These are phyloP conservation scores for Microdochium trichocladiopsis DNA, from an alignment of 2,329 filamentous ascomycete species.

Conservation along the genomic window DNA sequence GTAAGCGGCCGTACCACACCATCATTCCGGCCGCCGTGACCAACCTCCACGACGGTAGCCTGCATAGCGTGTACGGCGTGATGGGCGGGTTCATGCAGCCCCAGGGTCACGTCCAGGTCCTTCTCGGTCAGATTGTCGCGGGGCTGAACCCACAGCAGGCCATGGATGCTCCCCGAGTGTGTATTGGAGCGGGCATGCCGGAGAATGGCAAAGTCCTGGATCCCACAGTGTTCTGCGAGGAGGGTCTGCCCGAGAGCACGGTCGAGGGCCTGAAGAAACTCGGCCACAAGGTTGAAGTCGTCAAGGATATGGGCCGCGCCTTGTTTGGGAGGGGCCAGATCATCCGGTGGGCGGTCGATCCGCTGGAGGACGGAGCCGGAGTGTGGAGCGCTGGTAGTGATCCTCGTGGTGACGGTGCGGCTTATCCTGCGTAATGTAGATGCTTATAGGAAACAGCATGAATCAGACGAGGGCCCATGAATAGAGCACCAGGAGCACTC, in stretches of 20 bases:
- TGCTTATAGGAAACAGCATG: no score
- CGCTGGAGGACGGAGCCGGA: conserved; percentile 50
- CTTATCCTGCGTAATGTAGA: conserved; percentile 42
- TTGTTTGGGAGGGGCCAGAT: conserved; percentile 85
- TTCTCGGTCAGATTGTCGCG: conserved; percentile 83
- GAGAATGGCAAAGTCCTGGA: conserved; percentile 50
- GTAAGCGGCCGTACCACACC: conserved; percentile 92
- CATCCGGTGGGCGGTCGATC: conserved; percentile 69
- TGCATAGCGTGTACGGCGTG: conserved; percentile 87
- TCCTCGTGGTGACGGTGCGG: conserved; percentile 72
- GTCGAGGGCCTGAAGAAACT: conserved; percentile 58
- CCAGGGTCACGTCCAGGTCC: conserved; percentile 88
- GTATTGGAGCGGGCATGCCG: conserved; percentile 70
- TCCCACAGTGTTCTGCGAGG: conserved; percentile 69
- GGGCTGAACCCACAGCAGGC: conserved; percentile 78
- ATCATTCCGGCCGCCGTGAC: conserved; percentile 94
- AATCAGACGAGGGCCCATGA: no score
- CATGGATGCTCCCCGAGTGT: conserved; percentile 85
- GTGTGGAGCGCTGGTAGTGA: conserved; percentile 91
- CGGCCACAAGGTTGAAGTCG: conserved; percentile 67
- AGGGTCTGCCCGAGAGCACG: conserved; percentile 66
- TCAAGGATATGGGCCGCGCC: conserved; percentile 57
- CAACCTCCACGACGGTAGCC: conserved; percentile 60
- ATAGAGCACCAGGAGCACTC: no score
- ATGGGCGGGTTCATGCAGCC: conserved; percentile 99